Conservation (phyloP, 2,329 filamentous ascomycete genomes). For the Aaosphaeria arxii region DNA sequence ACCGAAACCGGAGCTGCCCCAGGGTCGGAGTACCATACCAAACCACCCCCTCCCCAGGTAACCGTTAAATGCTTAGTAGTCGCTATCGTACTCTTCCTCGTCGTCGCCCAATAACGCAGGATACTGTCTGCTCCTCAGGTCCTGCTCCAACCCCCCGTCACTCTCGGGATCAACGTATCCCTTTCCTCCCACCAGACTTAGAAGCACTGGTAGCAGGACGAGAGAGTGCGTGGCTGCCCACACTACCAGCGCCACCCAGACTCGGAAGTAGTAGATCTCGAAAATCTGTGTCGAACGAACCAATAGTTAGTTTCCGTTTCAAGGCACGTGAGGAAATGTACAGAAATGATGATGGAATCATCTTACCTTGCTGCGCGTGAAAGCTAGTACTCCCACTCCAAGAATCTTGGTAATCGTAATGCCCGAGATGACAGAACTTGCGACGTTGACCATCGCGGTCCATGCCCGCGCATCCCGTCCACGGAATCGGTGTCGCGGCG, state of each 20-base stretch:
- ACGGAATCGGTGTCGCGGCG: conserved; percentile 68
- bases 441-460: conserved; percentile 92
- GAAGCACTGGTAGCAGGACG: conserved; percentile 83
- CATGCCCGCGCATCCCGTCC: conserved; percentile 83
- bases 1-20: too few relatives aligned
- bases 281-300: conserved; percentile 64
- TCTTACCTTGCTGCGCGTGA: conserved; percentile 75
- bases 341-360: background rate
- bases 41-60: too few relatives aligned
- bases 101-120: conserved; percentile 64
- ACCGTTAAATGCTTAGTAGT: conserved; percentile 3
- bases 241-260: conserved; percentile 88
- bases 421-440: conserved; percentile 89
- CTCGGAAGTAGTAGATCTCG: conserved; percentile 97
- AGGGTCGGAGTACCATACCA: too few relatives aligned
- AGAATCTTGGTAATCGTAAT: conserved; percentile 96
- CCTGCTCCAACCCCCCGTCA: conserved; percentile 85
- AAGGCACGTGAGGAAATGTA: background rate
- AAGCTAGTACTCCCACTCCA: conserved; percentile 87
- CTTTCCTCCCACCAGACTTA: conserved; percentile 79
- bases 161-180: conserved; percentile 84
- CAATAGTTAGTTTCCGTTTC: background rate
- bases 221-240: conserved; percentile 88
- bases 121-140: conserved; percentile 76
- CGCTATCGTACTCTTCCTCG: conserved; percentile 68